Evolutionary conservation across 345 rosid genomes (phyloP).

Genomic region (Excoecaria cochinchinensis): DNA sequence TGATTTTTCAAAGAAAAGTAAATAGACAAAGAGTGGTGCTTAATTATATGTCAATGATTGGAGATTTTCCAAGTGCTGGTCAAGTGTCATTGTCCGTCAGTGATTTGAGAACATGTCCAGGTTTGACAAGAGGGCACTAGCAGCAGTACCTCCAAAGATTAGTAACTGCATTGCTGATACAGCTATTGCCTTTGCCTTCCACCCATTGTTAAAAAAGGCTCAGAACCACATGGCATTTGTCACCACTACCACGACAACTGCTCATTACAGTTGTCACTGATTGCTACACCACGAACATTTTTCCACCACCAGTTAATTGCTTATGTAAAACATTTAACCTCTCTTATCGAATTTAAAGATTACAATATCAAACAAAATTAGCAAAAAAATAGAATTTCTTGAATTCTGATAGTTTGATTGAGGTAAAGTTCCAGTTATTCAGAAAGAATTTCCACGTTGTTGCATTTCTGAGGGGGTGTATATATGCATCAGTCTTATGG

Average conservation of each 20-base stretch:
- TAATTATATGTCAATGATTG: constrained; percentile 4
- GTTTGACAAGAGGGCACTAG: not conserved
- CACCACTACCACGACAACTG: not conserved
- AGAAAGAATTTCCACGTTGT: not conserved
- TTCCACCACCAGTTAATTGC: not conserved
- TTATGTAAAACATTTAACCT: too few species aligned
- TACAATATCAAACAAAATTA: too few species aligned
- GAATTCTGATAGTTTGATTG: not conserved
- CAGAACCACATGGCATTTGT: not conserved
- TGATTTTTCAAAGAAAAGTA: not conserved
- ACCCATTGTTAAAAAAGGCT: not conserved
- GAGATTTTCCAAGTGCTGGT: not conserved
- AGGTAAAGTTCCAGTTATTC: not conserved
- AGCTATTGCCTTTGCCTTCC: constrained; percentile 1
- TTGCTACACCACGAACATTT: not conserved
- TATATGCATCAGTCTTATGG: too few species aligned
- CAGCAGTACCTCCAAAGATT: not conserved
- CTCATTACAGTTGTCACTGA: not conserved
- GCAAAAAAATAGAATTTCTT: too few species aligned
- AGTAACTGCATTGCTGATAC: not conserved
- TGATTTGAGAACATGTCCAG: not conserved
- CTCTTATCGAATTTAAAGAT: too few species aligned
- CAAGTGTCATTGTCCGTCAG: not conserved
- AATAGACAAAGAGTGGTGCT: not conserved
- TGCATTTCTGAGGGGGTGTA: too few species aligned